A percentile compares a stretch with the other conserved stretches of the same genome.
Evolutionary conservation across 352 stramenopile genomes (phyloP).

Genomic region (Thraustochytrium sp.): DNA sequence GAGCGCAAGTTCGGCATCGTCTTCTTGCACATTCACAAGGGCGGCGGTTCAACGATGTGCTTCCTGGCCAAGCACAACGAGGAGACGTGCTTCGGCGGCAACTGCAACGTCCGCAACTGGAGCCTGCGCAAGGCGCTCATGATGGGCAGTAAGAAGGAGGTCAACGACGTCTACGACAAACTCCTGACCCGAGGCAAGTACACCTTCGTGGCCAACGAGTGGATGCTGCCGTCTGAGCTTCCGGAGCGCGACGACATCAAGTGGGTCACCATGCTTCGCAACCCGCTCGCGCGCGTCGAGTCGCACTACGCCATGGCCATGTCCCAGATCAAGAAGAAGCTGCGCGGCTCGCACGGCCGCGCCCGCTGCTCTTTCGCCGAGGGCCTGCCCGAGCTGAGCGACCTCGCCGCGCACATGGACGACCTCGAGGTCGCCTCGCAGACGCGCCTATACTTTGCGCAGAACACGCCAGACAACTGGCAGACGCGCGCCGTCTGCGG

Average conservation of each 20-base stretch:
- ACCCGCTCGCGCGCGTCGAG: slow-evolving; percentile 10
- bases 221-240: neutral
- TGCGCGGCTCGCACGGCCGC: too few species aligned
- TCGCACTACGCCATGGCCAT: slow-evolving; percentile 17
- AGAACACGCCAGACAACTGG: slow-evolving; percentile 16
- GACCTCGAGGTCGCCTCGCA: neutral
- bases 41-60: slow-evolving; percentile 12
- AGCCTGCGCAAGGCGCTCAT: neutral
- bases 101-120: neutral
- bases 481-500: neutral
- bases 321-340: neutral
- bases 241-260: neutral
- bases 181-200: neutral
- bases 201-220: slow-evolving; percentile 24
- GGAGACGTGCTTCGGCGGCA: neutral
- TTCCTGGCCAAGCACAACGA: slow-evolving; percentile 1
- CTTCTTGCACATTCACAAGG: slow-evolving; percentile 23
- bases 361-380: neutral
- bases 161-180: neutral
- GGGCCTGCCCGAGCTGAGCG: neutral
- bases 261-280: slow-evolving; percentile 29
- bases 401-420: neutral
- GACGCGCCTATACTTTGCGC: neutral
- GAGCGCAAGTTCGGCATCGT: neutral
- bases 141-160: neutral